phyloP scores from a whole-genome alignment of 768 basidiomycete genomes.

The Kondoa malvinella region DNA sequence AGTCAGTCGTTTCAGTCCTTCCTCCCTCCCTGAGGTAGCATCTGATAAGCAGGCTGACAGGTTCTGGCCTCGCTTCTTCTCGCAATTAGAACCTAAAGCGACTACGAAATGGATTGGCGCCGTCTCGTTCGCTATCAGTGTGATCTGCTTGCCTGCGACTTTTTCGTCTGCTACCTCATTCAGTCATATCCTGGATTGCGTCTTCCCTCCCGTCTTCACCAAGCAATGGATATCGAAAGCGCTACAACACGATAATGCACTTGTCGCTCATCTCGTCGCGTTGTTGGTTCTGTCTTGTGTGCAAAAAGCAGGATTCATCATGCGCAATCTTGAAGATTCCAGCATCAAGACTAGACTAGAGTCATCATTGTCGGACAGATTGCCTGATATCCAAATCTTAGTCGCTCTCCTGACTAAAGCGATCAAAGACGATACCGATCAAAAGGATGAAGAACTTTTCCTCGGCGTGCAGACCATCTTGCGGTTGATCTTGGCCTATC shows the following conservation, averaged over 20 bases:
- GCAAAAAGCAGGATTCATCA: constrained; percentile 48
- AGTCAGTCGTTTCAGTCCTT: too few species aligned
- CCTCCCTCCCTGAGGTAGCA: too few species aligned
- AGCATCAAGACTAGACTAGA: neutral
- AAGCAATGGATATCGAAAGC: constrained; percentile 66
- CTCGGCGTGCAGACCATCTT: neutral
- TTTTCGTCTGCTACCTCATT: constrained; percentile 16
- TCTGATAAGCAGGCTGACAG: too few species aligned
- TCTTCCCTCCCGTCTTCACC: constrained; percentile 55
- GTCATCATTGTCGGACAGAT: neutral
- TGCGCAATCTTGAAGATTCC: constrained; percentile 44
- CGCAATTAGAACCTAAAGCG: constrained; percentile 59
- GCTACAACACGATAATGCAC: constrained; percentile 48
- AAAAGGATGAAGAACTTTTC: neutral
- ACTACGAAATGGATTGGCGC: constrained; percentile 84
- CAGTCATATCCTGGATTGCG: constrained; percentile 49
- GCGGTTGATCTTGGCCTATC: neutral
- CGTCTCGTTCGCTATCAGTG: constrained; percentile 58
- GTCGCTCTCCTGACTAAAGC: neutral
- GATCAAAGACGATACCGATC: neutral
- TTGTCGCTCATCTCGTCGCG: constrained; percentile 76
- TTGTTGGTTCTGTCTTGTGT: constrained; percentile 59
- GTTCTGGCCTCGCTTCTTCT: constrained; percentile 26
- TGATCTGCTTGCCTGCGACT: constrained; percentile 42
- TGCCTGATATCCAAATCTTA: neutral